These are phyloP conservation scores for Populus hybrid DNA, from an alignment of 441 rosid genomes.

Conservation along the genomic window DNA sequence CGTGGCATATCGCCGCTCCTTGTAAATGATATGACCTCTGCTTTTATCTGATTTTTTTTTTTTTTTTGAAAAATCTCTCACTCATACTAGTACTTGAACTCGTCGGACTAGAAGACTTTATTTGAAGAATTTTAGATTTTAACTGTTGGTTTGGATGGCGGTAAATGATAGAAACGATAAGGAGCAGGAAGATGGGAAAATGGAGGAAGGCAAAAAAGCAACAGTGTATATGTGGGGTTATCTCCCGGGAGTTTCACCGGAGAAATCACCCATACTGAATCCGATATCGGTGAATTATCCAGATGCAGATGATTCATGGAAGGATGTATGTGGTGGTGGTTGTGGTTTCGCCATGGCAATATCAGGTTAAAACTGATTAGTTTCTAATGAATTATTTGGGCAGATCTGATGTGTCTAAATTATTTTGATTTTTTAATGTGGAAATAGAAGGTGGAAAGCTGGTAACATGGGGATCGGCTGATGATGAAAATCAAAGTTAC, in stretches of 20 bases:
- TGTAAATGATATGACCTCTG: too few relatives aligned
- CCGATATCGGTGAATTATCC: constrained; percentile 41
- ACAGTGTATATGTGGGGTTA: constrained; percentile 81
- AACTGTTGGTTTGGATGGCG: not conserved
- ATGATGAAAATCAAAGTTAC: constrained; percentile 89
- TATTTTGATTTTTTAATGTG: not conserved
- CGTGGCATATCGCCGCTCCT: too few relatives aligned
- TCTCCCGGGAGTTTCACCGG: constrained; percentile 77
- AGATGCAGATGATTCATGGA: constrained; percentile 50
- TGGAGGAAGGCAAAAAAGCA: constrained; percentile 22
- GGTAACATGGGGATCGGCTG: constrained; percentile 93
- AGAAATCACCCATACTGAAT: constrained; percentile 66
- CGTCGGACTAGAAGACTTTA: too few relatives aligned
- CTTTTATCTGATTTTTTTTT: too few relatives aligned
- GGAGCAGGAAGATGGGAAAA: not conserved
- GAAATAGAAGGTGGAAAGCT: constrained; percentile 70
- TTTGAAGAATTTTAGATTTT: too few relatives aligned
- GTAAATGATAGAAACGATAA: not conserved
- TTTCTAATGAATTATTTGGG: not conserved
- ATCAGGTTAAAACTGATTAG: constrained; percentile 44
- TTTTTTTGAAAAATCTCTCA: too few relatives aligned
- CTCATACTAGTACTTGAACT: too few relatives aligned
- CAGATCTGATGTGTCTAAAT: not conserved
- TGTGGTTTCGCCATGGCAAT: constrained; percentile 94
- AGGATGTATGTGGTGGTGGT: constrained; percentile 80